Percentiles rank a stretch among this genome's conserved stretches.
Conservation (phyloP, 1,284 basidiomycete species). For the Fomitopsis pinicola region DNA sequence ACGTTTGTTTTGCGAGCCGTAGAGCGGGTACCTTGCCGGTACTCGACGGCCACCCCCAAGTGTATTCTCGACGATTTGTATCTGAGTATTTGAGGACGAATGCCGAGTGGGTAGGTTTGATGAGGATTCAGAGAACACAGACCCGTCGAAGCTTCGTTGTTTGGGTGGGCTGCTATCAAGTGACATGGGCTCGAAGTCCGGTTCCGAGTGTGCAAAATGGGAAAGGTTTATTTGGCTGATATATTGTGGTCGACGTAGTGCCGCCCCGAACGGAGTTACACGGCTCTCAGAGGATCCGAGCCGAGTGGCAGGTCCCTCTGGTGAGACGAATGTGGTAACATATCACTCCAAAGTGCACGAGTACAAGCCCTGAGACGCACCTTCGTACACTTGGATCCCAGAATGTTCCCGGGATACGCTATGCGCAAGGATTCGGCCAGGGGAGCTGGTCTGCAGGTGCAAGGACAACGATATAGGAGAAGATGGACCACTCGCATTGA, state of each 20-base stretch:
- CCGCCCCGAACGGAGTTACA: not conserved
- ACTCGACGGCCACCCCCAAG: not conserved
- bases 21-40: slow-evolving; percentile 13
- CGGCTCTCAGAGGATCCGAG: not conserved
- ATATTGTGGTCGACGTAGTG: not conserved
- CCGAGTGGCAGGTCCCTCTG: too few species aligned
- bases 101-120: not conserved
- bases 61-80: not conserved
- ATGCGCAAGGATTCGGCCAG: not conserved
- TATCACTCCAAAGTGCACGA: too few species aligned
- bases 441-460: not conserved
- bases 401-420: too few species aligned
- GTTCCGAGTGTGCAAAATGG: not conserved
- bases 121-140: slow-evolving; percentile 13
- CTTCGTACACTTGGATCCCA: too few species aligned
- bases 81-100: not conserved
- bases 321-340: not conserved
- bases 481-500: too few species aligned
- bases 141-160: slow-evolving; percentile 4
- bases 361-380: too few species aligned
- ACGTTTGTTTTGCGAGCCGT: not conserved
- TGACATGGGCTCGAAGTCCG: slow-evolving; percentile 20
- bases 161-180: slow-evolving; percentile 18
- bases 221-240: slow-evolving; percentile 1
- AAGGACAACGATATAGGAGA: not conserved